These are phyloP conservation scores for Jamesozyma jinghongensis DNA, from an alignment of 805 yeast species.

Conservation along the genomic window DNA sequence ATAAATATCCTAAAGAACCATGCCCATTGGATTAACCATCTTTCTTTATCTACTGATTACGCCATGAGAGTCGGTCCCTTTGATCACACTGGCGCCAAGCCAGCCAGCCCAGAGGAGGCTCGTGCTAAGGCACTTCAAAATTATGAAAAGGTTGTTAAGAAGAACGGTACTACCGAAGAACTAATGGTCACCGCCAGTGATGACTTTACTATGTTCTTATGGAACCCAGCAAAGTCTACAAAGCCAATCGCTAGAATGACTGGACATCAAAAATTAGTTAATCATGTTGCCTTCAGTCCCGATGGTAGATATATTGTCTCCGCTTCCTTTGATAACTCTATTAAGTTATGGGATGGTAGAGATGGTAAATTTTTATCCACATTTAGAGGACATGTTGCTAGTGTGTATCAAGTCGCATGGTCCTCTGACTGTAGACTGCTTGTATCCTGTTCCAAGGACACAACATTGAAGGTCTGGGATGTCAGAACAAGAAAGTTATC, in stretches of 20 bases:
- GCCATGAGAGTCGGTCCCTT: constrained; percentile 81
- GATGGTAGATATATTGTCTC: constrained; percentile 88
- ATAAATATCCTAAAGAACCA: constrained; percentile 75
- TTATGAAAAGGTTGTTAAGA: constrained; percentile 49
- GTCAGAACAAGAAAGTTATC: constrained; percentile 73
- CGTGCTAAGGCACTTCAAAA: constrained; percentile 39
- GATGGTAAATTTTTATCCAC: constrained; percentile 86
- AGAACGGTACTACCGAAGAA: constrained; percentile 60
- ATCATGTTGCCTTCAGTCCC: constrained; percentile 92
- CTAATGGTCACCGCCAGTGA: constrained; percentile 91
- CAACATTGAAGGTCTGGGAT: constrained; percentile 95
- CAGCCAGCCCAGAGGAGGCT: constrained; percentile 38
- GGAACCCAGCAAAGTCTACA: constrained; percentile 78
- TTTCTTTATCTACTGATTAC: constrained; percentile 84
- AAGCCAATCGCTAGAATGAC: constrained; percentile 93
- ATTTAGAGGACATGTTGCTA: constrained; percentile 93
- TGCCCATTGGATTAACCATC: constrained; percentile 97
- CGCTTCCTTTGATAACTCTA: constrained; percentile 90
- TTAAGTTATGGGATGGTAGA: constrained; percentile 93
- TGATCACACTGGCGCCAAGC: constrained; percentile 54
- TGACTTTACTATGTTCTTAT: constrained; percentile 94
- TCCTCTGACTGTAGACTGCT: constrained; percentile 85
- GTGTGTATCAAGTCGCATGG: constrained; percentile 98
- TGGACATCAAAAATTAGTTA: constrained; percentile 94
- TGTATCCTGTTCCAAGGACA: constrained; percentile 92